Percentiles rank a stretch among this genome's conserved stretches.
Evolutionary conservation across 768 basidiomycete genomes (phyloP).

Genomic region (Podaxis sp.): DNA sequence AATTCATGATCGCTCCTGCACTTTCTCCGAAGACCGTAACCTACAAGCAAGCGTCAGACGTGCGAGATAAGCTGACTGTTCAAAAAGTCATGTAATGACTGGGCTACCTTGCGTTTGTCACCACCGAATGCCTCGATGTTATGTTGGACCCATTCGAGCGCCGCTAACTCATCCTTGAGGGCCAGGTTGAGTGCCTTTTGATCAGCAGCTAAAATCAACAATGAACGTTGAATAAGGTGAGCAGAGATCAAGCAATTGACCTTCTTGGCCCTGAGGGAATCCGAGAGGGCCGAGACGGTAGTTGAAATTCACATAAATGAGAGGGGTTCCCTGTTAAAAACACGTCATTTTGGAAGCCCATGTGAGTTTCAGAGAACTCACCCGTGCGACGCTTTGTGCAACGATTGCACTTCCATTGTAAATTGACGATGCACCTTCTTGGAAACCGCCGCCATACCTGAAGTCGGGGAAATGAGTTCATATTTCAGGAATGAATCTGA

Average conservation of each 20-base stretch:
- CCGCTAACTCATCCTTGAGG: conserved; percentile 44
- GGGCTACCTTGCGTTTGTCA: conserved; percentile 33
- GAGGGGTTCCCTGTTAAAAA: conserved; percentile 36
- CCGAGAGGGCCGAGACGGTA: conserved; percentile 48
- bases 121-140: conserved; percentile 64
- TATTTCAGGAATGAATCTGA: neutral
- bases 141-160: conserved; percentile 55
- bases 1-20: conserved; percentile 50
- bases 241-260: conserved; percentile 13
- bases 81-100: neutral
- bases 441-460: conserved; percentile 37
- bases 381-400: conserved; percentile 35
- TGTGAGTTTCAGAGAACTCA: conserved; percentile 18
- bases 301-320: conserved; percentile 41
- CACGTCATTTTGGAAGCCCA: neutral
- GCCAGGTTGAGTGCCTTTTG: conserved; percentile 44
- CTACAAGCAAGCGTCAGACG: conserved; percentile 19
- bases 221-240: neutral
- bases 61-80: neutral
- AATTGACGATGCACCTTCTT: conserved; percentile 24
- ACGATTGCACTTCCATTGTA: conserved; percentile 36
- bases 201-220: conserved; percentile 27
- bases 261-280: conserved; percentile 40
- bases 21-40: conserved; percentile 58
- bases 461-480: neutral